Base-by-base conservation (phyloP, 345 rosid genomes). In the Erysimum cheiranthoides region DNA sequence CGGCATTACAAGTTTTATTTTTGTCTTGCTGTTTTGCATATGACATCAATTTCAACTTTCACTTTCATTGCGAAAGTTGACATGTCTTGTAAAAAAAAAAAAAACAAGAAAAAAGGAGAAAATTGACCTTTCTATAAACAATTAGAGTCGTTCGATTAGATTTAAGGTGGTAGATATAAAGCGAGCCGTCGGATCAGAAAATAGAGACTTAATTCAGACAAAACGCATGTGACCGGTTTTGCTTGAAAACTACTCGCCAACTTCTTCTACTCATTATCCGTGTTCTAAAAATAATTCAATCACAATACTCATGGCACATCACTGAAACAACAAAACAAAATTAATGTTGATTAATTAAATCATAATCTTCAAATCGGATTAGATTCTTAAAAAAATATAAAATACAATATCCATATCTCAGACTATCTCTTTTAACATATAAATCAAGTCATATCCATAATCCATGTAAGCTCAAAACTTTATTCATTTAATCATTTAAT, bases 211-310 rank as follows among this genome's bases (percentile, higher is more conserved):
- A 35, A 40, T 57, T 18, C 73, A 60, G 79, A 76, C 79, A 76
- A 34, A 42, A 21, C 30, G 66, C 80, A 77, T 77, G 80, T 77
- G 80, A 63, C 42, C 31, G 59, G 80, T 71, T 71, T 54, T 63
- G 66, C 21, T 63, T 77, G 76, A 77, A 45, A 77, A 70, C 71
- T 54, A 77, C 71, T 54, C 38, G 30, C 14, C 72, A 70, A 64
- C 71, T 76, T 76, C 79, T 17, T 21, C 10, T 42, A 12, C 60
- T 57, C 59, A 25, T 42, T 40, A 7, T 31, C 61, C 52, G 11
- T 52, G 45, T 63, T 52, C 54, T 17, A 8, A 35, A 32, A 18
- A 46, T 46, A 34, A 59, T 70, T 70, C 25, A 21, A 21, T 5
- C 38, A 35, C 27, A 13, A 9, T 46, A 9, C 57, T 36, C 59